phyloP scores from a whole-genome alignment of 768 basidiomycete genomes.

The Tylopilus intermedius region DNA sequence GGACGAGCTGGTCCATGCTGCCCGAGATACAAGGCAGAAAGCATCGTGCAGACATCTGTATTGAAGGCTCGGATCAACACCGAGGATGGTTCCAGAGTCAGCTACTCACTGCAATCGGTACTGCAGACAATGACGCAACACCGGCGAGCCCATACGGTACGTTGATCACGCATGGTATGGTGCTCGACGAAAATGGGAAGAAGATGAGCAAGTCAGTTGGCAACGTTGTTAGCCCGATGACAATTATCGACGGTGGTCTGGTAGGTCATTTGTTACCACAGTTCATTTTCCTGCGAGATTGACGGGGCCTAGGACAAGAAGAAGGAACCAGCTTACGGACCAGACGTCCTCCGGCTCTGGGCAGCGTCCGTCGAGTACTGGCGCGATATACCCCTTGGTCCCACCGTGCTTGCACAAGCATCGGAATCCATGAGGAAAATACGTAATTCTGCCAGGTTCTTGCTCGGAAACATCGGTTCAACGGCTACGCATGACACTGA shows the following conservation, averaged over 20 bases:
- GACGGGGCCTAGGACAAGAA: slow-evolving; percentile 48
- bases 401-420: slow-evolving; percentile 67
- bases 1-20: slow-evolving; percentile 88
- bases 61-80: slow-evolving; percentile 97
- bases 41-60: slow-evolving; percentile 73
- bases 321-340: slow-evolving; percentile 74
- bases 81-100: slow-evolving; percentile 99
- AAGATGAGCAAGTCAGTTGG: slow-evolving; percentile 98
- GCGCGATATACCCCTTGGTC: slow-evolving; percentile 82
- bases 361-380: slow-evolving; percentile 87
- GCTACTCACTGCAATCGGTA: slow-evolving; percentile 72
- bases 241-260: slow-evolving; percentile 70
- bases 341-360: slow-evolving; percentile 88
- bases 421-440: slow-evolving; percentile 77
- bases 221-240: slow-evolving; percentile 83
- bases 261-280: slow-evolving; percentile 37
- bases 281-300: not conserved
- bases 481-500: slow-evolving; percentile 6
- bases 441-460: slow-evolving; percentile 80
- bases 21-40: slow-evolving; percentile 34
- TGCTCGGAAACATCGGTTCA: slow-evolving; percentile 70
- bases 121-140: slow-evolving; percentile 13
- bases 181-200: slow-evolving; percentile 82
- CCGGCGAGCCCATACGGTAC: slow-evolving; percentile 58
- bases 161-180: slow-evolving; percentile 95